These are phyloP conservation scores for Backusella sp. DNA, from an alignment of 192 early-diverging fungal species.

Conservation along the genomic window DNA sequence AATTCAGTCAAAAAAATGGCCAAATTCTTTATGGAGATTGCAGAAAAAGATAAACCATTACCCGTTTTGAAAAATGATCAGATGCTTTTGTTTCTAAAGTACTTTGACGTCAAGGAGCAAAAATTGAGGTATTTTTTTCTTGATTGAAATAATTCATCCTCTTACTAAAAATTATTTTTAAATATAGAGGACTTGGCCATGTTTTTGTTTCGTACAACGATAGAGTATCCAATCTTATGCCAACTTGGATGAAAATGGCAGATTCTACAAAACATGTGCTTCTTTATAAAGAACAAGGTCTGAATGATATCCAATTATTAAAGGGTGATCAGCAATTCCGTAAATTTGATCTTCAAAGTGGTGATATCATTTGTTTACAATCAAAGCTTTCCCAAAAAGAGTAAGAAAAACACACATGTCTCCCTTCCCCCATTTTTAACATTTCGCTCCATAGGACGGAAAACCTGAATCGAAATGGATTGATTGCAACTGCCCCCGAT, in stretches of 20 bases:
- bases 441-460: conserved; percentile 25
- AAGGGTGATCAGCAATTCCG: background rate
- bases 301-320: background rate
- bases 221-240: background rate
- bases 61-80: conserved; percentile 13
- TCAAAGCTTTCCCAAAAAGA: conserved; percentile 1
- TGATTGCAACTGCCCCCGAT: background rate
- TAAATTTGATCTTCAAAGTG: conserved; percentile 9
- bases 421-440: background rate
- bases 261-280: background rate
- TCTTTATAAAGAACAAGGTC: background rate
- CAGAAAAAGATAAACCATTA: background rate
- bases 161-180: background rate
- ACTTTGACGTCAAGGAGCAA: conserved; percentile 67
- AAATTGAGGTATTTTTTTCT: conserved; percentile 57
- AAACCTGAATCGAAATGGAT: background rate
- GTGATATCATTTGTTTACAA: conserved; percentile 23
- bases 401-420: conserved; percentile 3
- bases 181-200: conserved; percentile 3
- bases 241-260: background rate
- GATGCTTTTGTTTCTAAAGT: conserved; percentile 84
- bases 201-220: conserved; percentile 12
- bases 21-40: conserved; percentile 27
- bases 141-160: background rate
- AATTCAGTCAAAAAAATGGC: conserved; percentile 13